Evolutionary conservation across 768 basidiomycete genomes (phyloP).

Genomic region (Sporobolomyces roseus): DNA sequence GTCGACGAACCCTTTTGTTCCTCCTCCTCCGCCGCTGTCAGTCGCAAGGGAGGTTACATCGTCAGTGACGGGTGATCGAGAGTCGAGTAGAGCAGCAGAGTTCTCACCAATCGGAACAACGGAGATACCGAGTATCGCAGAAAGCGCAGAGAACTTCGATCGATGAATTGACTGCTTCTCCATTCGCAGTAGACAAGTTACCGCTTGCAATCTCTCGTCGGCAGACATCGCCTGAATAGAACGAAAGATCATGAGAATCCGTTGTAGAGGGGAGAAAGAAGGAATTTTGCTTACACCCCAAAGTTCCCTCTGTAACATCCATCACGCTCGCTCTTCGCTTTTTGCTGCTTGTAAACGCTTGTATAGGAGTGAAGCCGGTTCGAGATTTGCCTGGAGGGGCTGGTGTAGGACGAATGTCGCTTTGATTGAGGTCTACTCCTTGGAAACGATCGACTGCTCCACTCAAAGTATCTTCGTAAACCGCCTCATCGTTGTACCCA

Average conservation of each 20-base stretch:
- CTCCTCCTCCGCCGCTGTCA: slow-evolving; percentile 40
- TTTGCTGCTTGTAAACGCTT: slow-evolving; percentile 1
- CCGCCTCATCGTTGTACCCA: slow-evolving; percentile 21
- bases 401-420: slow-evolving; percentile 17
- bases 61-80: neutral
- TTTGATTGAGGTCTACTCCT: neutral
- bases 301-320: slow-evolving; percentile 14
- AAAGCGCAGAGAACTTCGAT: slow-evolving; percentile 42
- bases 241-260: neutral
- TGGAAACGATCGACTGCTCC: slow-evolving; percentile 22
- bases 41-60: neutral
- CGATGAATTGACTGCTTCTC: slow-evolving; percentile 23
- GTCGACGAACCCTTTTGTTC: slow-evolving; percentile 38
- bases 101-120: slow-evolving; percentile 44
- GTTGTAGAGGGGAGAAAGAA: neutral
- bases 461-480: slow-evolving; percentile 25
- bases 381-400: slow-evolving; percentile 23
- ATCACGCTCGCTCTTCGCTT: slow-evolving; percentile 24
- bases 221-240: slow-evolving; percentile 28
- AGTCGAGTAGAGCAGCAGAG: neutral
- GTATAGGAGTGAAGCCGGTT: slow-evolving; percentile 12
- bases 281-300: slow-evolving; percentile 15
- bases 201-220: slow-evolving; percentile 24
- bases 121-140: slow-evolving; percentile 39
- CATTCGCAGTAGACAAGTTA: slow-evolving; percentile 1